Evolutionary conservation across 1,139 yeast genomes (phyloP), one percentile per base, ranked within the genome.

Genomic region (Saccharomycopsis crataegensis): DNA sequence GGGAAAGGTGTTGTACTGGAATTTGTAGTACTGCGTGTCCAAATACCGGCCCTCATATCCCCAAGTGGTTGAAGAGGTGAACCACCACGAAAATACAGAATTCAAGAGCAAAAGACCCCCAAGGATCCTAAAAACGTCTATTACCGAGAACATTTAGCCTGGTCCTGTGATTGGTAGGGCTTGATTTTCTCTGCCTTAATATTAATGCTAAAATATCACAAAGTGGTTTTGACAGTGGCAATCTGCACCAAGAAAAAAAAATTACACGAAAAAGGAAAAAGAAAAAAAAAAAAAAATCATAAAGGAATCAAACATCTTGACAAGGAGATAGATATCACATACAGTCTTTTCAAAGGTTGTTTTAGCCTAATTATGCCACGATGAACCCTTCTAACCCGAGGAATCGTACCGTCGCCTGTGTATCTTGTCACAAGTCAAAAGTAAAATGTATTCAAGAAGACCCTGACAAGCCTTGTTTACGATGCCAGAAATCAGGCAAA

Each of bases 401-500:
- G 17, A 12, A 40, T 40, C n/a, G 17, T 40, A 43, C 54, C n/a
- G 51, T 57, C 31, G 80, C 80, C 3, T 76, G 80, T 61, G 73
- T 71, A 55, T 71, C 71, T 56, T 76, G 80, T 60, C 79, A 75
- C 60, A 61, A 72, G 8, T 64, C 75, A 37, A 76, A 76, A 59
- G 79, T 76, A 9, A 72, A 74, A 57, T 76, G 80, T 59, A 69
- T 76, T 57, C 67, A 69, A 14, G 65, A 67, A 42, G 73, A 78
- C 58, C 84, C 83, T 4, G 65, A 73, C 1, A 78, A 82, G n/a
- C 80, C 93, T 0, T 90, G 97, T 67, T 69, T 77, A 8, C 74
- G 96, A 50, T 90, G 97, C 65, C 60, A 78, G 38, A 86, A 82
- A 64, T 75, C 86, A 32, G 75, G 77, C 46, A 73, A 82, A 56